phyloP scores from a whole-genome alignment of 768 basidiomycete genomes.

The Amanita muscaria region DNA sequence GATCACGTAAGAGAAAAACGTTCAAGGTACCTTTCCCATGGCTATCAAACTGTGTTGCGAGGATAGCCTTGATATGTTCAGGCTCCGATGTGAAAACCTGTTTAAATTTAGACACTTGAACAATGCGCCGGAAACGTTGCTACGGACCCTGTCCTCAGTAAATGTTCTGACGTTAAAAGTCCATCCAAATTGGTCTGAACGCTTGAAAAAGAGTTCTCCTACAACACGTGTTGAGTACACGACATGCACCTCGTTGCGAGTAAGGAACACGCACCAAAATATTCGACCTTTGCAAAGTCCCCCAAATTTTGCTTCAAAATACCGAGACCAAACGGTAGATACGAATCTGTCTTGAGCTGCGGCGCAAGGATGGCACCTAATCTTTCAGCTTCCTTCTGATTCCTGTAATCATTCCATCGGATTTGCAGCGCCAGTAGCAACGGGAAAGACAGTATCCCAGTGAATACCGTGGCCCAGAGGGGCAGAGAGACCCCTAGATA shows the following conservation, averaged over 20 bases:
- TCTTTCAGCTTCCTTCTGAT: conserved; percentile 16
- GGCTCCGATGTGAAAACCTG: conserved; percentile 38
- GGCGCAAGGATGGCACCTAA: conserved; percentile 22
- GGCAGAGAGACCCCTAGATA: conserved; percentile 9
- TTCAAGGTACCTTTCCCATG: conserved; percentile 43
- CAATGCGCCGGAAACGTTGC: no score
- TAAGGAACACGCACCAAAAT: conserved; percentile 22
- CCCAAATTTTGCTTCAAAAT: conserved; percentile 13
- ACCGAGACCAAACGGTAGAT: conserved; percentile 16
- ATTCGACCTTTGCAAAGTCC: conserved; percentile 17
- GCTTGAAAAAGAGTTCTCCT: conserved; percentile 23
- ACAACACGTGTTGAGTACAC: background rate
- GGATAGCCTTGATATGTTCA: conserved; percentile 40
- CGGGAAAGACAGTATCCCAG: conserved; percentile 11
- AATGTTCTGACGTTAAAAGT: conserved; percentile 22
- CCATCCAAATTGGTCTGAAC: conserved; percentile 23
- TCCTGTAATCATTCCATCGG: conserved; percentile 11
- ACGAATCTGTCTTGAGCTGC: conserved; percentile 14
- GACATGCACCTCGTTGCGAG: background rate
- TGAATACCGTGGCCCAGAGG: conserved; percentile 8
- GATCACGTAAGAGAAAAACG: no score
- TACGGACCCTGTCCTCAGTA: conserved; percentile 25
- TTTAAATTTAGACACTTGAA: background rate
- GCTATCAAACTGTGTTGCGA: conserved; percentile 39
- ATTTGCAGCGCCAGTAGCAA: conserved; percentile 10